These are phyloP conservation scores for Moniliophthora roreri DNA, from an alignment of 1,284 basidiomycete species.

Conservation along the genomic window DNA sequence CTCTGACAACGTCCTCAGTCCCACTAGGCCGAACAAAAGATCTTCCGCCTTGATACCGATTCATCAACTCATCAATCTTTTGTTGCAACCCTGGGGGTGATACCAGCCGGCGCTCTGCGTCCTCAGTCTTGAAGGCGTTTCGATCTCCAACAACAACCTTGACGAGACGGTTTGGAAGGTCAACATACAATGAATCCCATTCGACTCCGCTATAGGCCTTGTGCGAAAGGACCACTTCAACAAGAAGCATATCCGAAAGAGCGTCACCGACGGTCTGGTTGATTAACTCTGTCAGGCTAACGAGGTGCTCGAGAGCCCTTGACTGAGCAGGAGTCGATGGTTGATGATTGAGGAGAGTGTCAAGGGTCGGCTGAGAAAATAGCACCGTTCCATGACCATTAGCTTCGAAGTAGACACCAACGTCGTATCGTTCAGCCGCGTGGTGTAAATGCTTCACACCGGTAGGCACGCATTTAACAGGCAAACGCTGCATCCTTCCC, in stretches of 20 bases:
- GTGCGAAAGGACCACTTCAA: slow-evolving; percentile 90
- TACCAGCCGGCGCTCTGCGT: slow-evolving; percentile 90
- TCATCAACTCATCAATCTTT: slow-evolving; percentile 85
- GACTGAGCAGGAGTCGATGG: slow-evolving; percentile 80
- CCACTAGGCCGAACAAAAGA: slow-evolving; percentile 96
- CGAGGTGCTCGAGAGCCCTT: slow-evolving; percentile 76
- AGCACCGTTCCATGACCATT: slow-evolving; percentile 98
- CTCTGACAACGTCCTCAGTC: slow-evolving; percentile 97
- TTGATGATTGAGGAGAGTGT: slow-evolving; percentile 59
- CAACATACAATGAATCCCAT: slow-evolving; percentile 94
- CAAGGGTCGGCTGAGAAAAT: slow-evolving; percentile 79
- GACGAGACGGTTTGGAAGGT: slow-evolving; percentile 95
- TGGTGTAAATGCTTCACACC: slow-evolving; percentile 99
- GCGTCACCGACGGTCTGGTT: slow-evolving; percentile 99
- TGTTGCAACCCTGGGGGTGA: slow-evolving; percentile 81
- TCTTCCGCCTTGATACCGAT: slow-evolving; percentile 82
- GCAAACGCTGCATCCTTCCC: slow-evolving; percentile 63
- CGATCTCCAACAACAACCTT: slow-evolving; percentile 92
- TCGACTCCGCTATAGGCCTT: slow-evolving; percentile 82
- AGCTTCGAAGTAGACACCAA: slow-evolving; percentile 99
- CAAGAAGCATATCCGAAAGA: slow-evolving; percentile 93
- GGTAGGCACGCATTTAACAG: slow-evolving; percentile 94
- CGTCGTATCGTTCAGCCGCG: slow-evolving; percentile 90
- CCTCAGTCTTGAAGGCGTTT: slow-evolving; percentile 85
- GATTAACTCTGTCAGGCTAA: slow-evolving; percentile 82